Percentiles rank a stretch among this genome's conserved stretches.
These are phyloP conservation scores for Lactarius trivialis DNA, from an alignment of 768 basidiomycete genomes.

Conservation along the genomic window DNA sequence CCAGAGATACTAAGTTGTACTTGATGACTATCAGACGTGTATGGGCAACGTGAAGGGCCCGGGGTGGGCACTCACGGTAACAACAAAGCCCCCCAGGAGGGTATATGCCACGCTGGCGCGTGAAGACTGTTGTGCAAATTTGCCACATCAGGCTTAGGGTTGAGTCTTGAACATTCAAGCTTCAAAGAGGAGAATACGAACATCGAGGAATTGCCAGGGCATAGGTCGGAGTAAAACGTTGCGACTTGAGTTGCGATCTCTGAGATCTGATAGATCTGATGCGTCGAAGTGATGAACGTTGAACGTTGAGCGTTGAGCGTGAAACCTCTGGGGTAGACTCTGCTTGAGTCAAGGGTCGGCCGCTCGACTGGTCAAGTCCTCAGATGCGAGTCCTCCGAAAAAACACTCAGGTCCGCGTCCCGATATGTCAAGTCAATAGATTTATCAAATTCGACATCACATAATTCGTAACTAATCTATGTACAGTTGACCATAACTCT, in stretches of 20 bases:
- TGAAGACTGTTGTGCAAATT: slow-evolving; percentile 39
- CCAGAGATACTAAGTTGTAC: slow-evolving; percentile 80
- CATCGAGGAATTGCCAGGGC: slow-evolving; percentile 20
- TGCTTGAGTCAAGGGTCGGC: background rate
- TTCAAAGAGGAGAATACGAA: slow-evolving; percentile 17
- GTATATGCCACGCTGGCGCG: slow-evolving; percentile 51
- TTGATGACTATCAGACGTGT: slow-evolving; percentile 29
- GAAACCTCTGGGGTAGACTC: background rate
- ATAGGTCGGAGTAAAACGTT: background rate
- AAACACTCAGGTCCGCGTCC: background rate
- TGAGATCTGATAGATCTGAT: background rate
- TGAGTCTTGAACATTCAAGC: background rate
- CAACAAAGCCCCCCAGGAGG: slow-evolving; percentile 52
- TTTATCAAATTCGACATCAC: background rate
- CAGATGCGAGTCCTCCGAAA: no score
- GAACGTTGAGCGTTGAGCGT: background rate
- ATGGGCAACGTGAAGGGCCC: background rate
- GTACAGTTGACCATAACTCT: background rate
- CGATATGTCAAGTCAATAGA: background rate
- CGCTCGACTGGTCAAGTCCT: background rate
- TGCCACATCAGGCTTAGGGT: slow-evolving; percentile 22
- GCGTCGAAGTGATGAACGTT: background rate
- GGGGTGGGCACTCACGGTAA: slow-evolving; percentile 34
- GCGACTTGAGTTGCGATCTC: background rate
- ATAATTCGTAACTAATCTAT: background rate